Evolutionary conservation across 352 stramenopile genomes (phyloP), one percentile per base, ranked within the genome.

Genomic region (Phytophthora sansomeana): DNA sequence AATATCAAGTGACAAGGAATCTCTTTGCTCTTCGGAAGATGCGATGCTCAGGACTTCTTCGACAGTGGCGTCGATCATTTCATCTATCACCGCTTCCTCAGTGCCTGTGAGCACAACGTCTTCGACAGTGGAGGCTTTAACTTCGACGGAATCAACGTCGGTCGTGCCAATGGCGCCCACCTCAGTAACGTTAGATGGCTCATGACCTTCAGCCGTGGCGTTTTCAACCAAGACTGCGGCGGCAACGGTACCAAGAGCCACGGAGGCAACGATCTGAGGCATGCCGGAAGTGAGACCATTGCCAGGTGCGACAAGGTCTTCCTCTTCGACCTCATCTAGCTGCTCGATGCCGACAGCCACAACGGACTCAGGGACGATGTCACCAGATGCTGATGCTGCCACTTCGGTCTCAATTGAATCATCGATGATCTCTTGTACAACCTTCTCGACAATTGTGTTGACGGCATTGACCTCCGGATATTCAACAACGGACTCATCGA

Each of bases 211-310:
- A 29, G 0, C 42, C 8, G 6, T 26, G 16, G 28, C 13, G 5
- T 14, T 21, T 6, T 14, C 6, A 32, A 16, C 28, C 4, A 29
- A 26, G 21, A 53, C 53, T 16, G 32, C 11, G 11, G 46, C 44
- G 11, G 61, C 28, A 11, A 29, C 36, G 19, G 19, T 35, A 35
- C 53, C 52, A n/a, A 69, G 19, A 4, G 60, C 60, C 14, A 63
- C 19, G 7, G 60, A 63, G 2, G 61, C 33, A 13, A 69, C 53
- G 42, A 69, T 69, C 38, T 63, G 61, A 28, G 61, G 52, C 46
- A 63, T 50, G 39, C 49, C 36, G 19, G 30, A 54, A 13, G 44
- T 29, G 41, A 52, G 19, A 29, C 33, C 14, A 14, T 17, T 63
- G 28, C 6, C 16, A 43, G 38, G 38, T 13, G 38, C 11, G 7